These are phyloP conservation scores for Colletotrichum cordylinicola DNA, from an alignment of 2,329 filamentous ascomycete species.

Conservation along the genomic window DNA sequence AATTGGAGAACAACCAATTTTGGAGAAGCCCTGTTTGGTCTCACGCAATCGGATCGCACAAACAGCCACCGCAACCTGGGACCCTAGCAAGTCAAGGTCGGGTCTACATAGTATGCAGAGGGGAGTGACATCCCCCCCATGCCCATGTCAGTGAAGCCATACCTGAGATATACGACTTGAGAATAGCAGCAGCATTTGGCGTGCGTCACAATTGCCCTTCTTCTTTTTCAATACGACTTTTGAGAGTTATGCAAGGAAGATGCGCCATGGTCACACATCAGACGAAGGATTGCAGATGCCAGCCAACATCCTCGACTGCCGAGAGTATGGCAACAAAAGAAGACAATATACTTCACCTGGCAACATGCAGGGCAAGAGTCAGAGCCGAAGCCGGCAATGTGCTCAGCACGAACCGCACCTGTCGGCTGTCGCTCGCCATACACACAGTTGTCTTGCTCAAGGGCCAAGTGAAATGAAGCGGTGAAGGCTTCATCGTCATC, in stretches of 20 bases:
- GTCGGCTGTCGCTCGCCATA: not conserved
- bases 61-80: not conserved
- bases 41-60: conserved; percentile 6
- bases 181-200: not conserved
- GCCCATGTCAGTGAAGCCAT: not conserved
- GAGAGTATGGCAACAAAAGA: not conserved
- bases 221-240: not conserved
- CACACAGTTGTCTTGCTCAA: not conserved
- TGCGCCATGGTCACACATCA: not conserved
- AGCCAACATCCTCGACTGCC: not conserved
- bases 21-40: conserved; percentile 5
- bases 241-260: not conserved
- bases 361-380: not conserved
- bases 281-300: not conserved
- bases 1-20: conserved; percentile 9
- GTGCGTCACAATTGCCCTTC: not conserved
- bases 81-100: not conserved
- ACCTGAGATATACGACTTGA: not conserved
- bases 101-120: not conserved
- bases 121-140: not conserved
- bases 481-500: not conserved
- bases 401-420: not conserved
- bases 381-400: not conserved
- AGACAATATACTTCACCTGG: not conserved
- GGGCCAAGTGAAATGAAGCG: not conserved